A percentile compares a stretch with the other conserved stretches of the same genome.
phyloP scores from a whole-genome alignment of 441 rosid genomes.

The Gossypium davidsonii region DNA sequence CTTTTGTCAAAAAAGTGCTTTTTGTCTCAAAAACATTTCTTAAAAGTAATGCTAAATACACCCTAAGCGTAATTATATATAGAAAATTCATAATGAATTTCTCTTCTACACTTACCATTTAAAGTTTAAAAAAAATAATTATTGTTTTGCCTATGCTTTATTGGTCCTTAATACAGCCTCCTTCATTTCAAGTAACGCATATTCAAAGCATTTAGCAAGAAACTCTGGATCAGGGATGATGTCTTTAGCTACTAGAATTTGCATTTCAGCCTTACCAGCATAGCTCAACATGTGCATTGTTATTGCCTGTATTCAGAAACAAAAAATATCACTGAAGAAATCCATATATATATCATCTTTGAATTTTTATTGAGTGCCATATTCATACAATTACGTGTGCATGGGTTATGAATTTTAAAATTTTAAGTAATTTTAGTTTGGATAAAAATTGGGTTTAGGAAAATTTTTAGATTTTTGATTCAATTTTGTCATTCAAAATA shows the following conservation, averaged over 20 bases:
- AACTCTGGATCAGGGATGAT: constrained; percentile 57
- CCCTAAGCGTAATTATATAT: background rate
- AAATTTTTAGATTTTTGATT: too few species aligned
- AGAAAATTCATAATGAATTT: background rate
- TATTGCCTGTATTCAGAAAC: constrained; percentile 32
- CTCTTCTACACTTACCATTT: background rate
- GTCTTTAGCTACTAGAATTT: constrained; percentile 52
- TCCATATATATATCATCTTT: too few species aligned
- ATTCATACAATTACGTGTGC: too few species aligned
- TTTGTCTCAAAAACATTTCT: too few species aligned
- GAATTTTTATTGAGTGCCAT: too few species aligned
- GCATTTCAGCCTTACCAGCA: constrained; percentile 54
- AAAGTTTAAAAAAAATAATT: background rate
- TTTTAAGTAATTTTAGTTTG: too few species aligned
- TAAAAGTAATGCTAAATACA: too few species aligned
- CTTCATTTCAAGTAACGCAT: constrained; percentile 50
- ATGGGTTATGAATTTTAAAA: too few species aligned
- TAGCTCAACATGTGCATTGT: constrained; percentile 68
- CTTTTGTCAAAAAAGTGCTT: too few species aligned
- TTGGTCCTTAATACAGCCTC: constrained; percentile 27
- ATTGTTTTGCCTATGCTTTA: background rate
- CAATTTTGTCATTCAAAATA: too few species aligned
- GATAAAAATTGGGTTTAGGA: too few species aligned
- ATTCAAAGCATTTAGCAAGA: constrained; percentile 53
- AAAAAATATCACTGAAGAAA: background rate